A percentile compares a stretch with the other conserved stretches of the same genome.
phyloP scores from a whole-genome alignment of 2,329 filamentous ascomycete species.

The Monosporascus sp. region DNA sequence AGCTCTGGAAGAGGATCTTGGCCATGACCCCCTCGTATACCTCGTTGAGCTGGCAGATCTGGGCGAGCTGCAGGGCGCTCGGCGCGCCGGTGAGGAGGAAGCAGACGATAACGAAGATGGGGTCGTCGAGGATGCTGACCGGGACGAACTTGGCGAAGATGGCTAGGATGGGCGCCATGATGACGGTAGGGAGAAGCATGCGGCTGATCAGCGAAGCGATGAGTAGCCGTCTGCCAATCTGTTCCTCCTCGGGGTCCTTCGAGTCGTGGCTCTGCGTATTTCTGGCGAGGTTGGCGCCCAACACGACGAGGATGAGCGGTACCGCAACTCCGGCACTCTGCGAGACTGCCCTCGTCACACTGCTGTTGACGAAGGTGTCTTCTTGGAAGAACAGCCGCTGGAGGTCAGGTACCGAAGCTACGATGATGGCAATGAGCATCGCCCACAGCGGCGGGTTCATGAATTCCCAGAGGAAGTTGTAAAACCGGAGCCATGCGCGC shows the following conservation, averaged over 20 bases:
- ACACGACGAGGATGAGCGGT: constrained; percentile 87
- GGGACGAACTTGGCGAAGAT: constrained; percentile 84
- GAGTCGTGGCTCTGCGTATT: constrained; percentile 72
- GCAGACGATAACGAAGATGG: constrained; percentile 96
- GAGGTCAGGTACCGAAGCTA: constrained; percentile 79
- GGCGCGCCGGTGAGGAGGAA: constrained; percentile 94
- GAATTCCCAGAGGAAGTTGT: constrained; percentile 75
- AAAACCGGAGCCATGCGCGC: constrained; percentile 38
- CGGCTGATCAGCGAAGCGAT: constrained; percentile 80
- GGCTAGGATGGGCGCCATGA: constrained; percentile 89
- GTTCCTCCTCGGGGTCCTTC: constrained; percentile 63
- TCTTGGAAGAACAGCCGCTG: constrained; percentile 84
- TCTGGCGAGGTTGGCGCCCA: constrained; percentile 88
- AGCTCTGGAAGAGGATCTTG: constrained; percentile 89
- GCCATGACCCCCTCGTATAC: constrained; percentile 96
- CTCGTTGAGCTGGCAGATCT: constrained; percentile 97
- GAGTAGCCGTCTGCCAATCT: constrained; percentile 69
- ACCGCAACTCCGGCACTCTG: constrained; percentile 90
- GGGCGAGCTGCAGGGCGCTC: constrained; percentile 86
- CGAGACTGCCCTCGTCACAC: constrained; percentile 78
- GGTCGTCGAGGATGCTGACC: constrained; percentile 91
- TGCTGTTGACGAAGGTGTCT: constrained; percentile 87
- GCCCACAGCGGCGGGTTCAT: constrained; percentile 99
- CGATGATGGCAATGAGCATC: constrained; percentile 85
- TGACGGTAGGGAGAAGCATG: constrained; percentile 84